Evolutionary conservation across 2,329 filamentous ascomycete genomes (phyloP), one percentile per base, ranked within the genome.

Genomic region (Alternaria triticimaculans): DNA sequence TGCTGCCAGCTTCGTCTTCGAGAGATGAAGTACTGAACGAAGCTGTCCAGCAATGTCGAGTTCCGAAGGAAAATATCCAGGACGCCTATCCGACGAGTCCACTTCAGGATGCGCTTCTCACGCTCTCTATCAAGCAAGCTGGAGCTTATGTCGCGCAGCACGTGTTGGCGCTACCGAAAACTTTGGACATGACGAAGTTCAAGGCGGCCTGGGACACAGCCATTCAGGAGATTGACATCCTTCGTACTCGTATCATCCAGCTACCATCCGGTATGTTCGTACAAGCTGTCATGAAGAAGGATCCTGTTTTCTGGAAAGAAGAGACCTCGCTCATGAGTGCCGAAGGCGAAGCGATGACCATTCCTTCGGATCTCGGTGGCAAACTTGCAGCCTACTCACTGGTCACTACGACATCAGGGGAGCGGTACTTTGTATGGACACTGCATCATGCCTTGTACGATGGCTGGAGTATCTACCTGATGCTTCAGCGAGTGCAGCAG

Each of bases 141-240:
- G 83, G 83, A 14, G 82, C 84, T 5, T 86, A 87, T 62, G 79
- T 85, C 37, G 83, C 83, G 7, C 82, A 84, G 54, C 81, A 82
- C 41, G 71, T 83, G 0, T 80, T 84, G 54, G 72, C 73, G 5
- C 78, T 86, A 3, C 72, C 79, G 1, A 57, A 71, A 5, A 59
- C 75, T 4, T 68, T 84, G 6, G 77, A 85, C 60, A 44, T 85
- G 4, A 69, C 71, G 8, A 78, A 75, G 26, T 83, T 86, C 75
- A 84, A 82, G 63, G 67, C 75, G 9, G 79, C 84, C 1, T 87
- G 84, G 84, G 79, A 84, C 53, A 75, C 77, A 12, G 77, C 81
- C 5, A 80, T 85, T 3, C 69, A 80, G 8, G 81, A 83, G 37
- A 73, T 82, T 25, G 82, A 84, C 28, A 84, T 86, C 18, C 75